Base-by-base conservation (phyloP, 768 basidiomycete genomes). In the Boletus huronensis region DNA sequence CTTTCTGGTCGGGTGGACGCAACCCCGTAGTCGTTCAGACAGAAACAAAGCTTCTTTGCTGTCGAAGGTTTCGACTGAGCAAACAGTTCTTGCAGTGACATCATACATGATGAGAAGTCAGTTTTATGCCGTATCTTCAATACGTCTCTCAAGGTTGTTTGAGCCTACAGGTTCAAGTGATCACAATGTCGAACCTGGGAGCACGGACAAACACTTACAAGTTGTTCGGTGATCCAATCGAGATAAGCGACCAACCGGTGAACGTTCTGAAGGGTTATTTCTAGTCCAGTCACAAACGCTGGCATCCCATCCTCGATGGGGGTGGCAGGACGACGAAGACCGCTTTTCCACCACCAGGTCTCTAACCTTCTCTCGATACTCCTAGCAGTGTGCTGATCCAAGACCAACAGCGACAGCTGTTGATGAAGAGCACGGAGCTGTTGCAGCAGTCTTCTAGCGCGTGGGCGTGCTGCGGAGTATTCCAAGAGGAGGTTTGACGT, bases 401-500 rank as follows among this genome's bases (percentile, higher is more conserved):
- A 36, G 17, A 41, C 23, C 13, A 49, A 47, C 3, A 45, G 56
- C 17, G 50, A 58, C 6, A 66, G 19, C 9, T 48, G 54, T 34
- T 11, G 61, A 29, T 59, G 67, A 5, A 65, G 47, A 7, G 47
- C 35, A 29, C 32, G 58, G 9, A 72, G 13, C n/a, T 55, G 57
- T 31, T 50, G 54, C 13, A 61, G 46, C 3, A 69, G 13, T 31
- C 34, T 54, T 49, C 50, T 56, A 16, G 52, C 56, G 14, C 60
- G 71, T 7, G 53, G 59, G 32, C 65, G 64, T 16, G 63, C 60
- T 26, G 67, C 68, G 5, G 69, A 67, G 51, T 70, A 72, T 52
- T 70, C 70, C 25, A 70, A 52, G 19, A 72, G 62, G 16, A 70
- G 65, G 39, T 67, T 70, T 5, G 70, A 70, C 1, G 69, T 41